Base-by-base conservation (phyloP, 306 rosid genomes). In the Acacia melanoxylon region DNA sequence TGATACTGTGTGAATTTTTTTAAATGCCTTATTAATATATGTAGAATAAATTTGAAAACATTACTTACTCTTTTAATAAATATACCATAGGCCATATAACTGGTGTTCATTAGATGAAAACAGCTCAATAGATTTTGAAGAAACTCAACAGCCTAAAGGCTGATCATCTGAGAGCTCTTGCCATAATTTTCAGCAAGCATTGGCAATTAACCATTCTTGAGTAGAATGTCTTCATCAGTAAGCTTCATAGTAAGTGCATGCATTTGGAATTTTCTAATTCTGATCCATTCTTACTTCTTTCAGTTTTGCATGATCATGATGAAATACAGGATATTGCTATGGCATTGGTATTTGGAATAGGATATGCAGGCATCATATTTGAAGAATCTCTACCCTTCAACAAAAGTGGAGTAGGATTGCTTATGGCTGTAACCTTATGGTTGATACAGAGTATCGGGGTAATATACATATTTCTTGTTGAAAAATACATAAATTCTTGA, bases 361-460 rank as follows among this genome's bases (percentile, higher is more conserved):
- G 99, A 80, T 95, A 95, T 89, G 98, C 90, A n/a, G 98, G 98
- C 80, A 95, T 95, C 86, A 92, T 95, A 73, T 95, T 95, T 85
- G 98, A 93, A 90, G 98, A 95, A 85, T 89, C 94, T 75, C 86
- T 95, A 56, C 97, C 99, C 78, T 93, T 93, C 88, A 95, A 95
- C 83, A 95, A 95, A 88, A 93, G 96, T 59, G 99, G 99, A 79
- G 96, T 95, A 3, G 99, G 96, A 33, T 77, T 95, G n/a, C 78
- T 95, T 86, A 93, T 95, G 99, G 99, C 99, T 49, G 99, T 95
- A 65, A 88, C 96, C 92, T 87, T 95, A 83, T 93, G 99, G 99
- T 90, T 86, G 72, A 82, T 95, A 52, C 91, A 97, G 79, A 95
- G 97, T 81, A 88, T 95, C 77, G 96, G 98, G 92, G 98, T 95